Percentiles rank a stretch among this genome's conserved stretches.
Evolutionary conservation across 1,139 yeast species (phyloP).

Genomic region (Lodderomyces beijingensis): DNA sequence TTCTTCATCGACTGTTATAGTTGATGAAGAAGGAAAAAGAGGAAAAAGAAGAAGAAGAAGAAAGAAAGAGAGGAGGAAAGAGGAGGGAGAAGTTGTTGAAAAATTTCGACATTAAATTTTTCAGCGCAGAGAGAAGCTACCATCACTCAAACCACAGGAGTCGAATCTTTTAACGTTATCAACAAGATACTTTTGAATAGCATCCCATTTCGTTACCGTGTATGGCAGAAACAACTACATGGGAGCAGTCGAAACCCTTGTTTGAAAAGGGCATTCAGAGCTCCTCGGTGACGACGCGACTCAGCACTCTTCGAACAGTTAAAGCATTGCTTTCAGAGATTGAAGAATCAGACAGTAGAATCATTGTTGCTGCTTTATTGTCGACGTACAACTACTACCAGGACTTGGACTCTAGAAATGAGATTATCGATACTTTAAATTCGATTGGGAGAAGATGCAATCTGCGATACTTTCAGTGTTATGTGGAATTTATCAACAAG

Average conservation of each 20-base stretch:
- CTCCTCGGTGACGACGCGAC: constrained; percentile 33
- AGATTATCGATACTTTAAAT: constrained; percentile 34
- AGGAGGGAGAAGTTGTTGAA: constrained; percentile 3
- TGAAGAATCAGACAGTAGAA: constrained; percentile 19
- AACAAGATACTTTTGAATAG: too few relatives aligned
- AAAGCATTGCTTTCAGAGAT: constrained; percentile 14
- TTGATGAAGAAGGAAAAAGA: constrained; percentile 39
- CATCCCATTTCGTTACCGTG: too few relatives aligned
- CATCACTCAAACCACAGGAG: too few relatives aligned
- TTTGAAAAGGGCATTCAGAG: constrained; percentile 24
- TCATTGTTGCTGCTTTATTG: constrained; percentile 27
- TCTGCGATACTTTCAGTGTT: constrained; percentile 24
- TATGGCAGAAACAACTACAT: constrained; percentile 7
- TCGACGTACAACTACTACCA: constrained; percentile 48
- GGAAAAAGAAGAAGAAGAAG: constrained; percentile 4
- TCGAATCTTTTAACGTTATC: too few relatives aligned
- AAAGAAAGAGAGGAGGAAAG: constrained; percentile 3
- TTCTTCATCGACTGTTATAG: constrained; percentile 67
- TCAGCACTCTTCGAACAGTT: constrained; percentile 23
- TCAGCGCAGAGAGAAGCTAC: too few relatives aligned
- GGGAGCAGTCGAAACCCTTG: constrained; percentile 14
- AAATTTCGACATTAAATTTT: too few relatives aligned
- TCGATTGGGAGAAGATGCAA: constrained; percentile 28
- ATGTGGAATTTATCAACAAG: constrained; percentile 34
- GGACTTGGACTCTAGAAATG: constrained; percentile 44